phyloP scores from a whole-genome alignment of 139 green algal species.

The Desmodesmus armatus region DNA sequence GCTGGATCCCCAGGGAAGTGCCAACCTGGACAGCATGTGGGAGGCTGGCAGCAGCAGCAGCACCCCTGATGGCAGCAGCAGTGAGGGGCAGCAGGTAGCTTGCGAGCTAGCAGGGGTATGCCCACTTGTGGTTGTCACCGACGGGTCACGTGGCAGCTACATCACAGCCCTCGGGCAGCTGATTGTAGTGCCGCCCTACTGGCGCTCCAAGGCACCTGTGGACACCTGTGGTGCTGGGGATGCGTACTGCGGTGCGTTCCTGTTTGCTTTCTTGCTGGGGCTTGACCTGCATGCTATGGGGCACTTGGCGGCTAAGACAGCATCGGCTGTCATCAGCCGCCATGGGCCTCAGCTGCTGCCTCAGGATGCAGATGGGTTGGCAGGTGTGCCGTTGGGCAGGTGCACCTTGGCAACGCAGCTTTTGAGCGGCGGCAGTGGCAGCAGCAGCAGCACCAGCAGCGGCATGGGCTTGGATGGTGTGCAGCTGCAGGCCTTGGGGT shows the following conservation, averaged over 20 bases:
- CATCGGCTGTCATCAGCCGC: conserved; percentile 76
- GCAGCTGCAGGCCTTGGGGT: neutral
- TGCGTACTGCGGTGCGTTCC: conserved; percentile 80
- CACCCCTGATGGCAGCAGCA: neutral
- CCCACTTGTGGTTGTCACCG: conserved; percentile 84
- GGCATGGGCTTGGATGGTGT: neutral
- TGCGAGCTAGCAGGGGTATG: conserved; percentile 66
- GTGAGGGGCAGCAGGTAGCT: conserved; percentile 60
- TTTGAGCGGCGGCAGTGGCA: too few species aligned
- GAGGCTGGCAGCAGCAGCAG: neutral
- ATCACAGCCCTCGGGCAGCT: conserved; percentile 43
- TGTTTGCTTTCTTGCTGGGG: conserved; percentile 72
- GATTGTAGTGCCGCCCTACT: conserved; percentile 77
- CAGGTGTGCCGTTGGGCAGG: too few species aligned
- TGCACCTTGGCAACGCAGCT: neutral
- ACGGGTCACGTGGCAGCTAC: conserved; percentile 75
- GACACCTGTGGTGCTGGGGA: conserved; percentile 92
- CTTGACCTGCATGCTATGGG: conserved; percentile 72
- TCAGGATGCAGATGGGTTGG: conserved; percentile 72
- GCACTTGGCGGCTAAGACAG: conserved; percentile 65
- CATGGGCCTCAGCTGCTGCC: conserved; percentile 68
- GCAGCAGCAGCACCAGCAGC: too few species aligned
- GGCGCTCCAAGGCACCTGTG: conserved; percentile 72
- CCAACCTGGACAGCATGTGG: neutral
- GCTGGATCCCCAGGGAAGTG: neutral